A percentile compares a stretch with the other conserved stretches of the same genome.
Evolutionary conservation across 805 yeast species (phyloP).

Genomic region (Zygosaccharomyces bailii): DNA sequence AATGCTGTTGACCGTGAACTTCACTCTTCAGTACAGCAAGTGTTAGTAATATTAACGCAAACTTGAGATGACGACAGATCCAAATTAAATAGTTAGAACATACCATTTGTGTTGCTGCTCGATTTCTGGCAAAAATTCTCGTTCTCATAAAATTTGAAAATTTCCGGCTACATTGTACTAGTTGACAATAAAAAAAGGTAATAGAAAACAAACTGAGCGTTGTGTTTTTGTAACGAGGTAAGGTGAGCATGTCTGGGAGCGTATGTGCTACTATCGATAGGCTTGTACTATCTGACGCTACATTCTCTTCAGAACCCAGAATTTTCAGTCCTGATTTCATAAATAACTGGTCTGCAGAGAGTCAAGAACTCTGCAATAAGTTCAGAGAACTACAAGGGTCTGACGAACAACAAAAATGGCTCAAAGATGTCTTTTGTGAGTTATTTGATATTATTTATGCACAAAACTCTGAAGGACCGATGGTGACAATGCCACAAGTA

Average conservation of each 20-base stretch:
- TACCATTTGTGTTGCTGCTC: too few relatives aligned
- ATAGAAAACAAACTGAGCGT: not conserved
- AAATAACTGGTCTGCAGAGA: conserved; percentile 16
- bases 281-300: conserved; percentile 11
- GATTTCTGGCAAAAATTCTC: too few relatives aligned
- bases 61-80: not conserved
- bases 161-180: not conserved
- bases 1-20: conserved; percentile 57
- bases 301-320: conserved; percentile 4
- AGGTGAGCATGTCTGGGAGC: conserved; percentile 9
- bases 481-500: conserved; percentile 13
- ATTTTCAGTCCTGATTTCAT: conserved; percentile 17
- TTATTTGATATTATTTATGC: conserved; percentile 17
- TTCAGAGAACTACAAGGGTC: conserved; percentile 15
- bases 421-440: conserved; percentile 21
- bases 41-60: not conserved
- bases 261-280: conserved; percentile 20
- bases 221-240: not conserved
- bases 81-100: not conserved
- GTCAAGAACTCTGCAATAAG: conserved; percentile 13
- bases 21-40: conserved; percentile 48
- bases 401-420: conserved; percentile 24
- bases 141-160: not conserved
- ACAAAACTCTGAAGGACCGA: conserved; percentile 10
- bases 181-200: not conserved